These are phyloP conservation scores for Candida andamanensis DNA, from an alignment of 805 yeast genomes.

Conservation along the genomic window DNA sequence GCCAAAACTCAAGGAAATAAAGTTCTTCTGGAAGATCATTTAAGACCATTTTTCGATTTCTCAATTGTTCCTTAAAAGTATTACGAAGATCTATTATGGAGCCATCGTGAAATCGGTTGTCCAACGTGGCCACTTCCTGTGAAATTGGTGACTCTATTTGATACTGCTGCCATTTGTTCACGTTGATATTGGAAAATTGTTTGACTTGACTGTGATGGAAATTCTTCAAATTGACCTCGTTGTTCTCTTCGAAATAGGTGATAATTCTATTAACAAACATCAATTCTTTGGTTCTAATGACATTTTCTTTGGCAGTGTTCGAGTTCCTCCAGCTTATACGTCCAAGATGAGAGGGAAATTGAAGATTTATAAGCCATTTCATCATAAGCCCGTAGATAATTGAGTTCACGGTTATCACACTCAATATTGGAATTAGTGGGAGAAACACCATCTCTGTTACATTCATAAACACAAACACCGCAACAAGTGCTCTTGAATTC, in stretches of 20 bases:
- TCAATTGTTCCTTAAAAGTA: conserved; percentile 20
- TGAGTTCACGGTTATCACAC: conserved; percentile 1
- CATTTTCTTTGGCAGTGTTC: conserved; percentile 20
- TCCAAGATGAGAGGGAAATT: conserved; percentile 13
- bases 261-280: conserved; percentile 28
- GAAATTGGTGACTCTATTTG: conserved; percentile 19
- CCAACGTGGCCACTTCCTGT: neutral
- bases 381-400: neutral
- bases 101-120: neutral
- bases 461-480: conserved; percentile 1
- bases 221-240: conserved; percentile 36
- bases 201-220: conserved; percentile 31
- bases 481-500: neutral
- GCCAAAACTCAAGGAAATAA: conserved; percentile 33
- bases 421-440: neutral
- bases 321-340: conserved; percentile 38
- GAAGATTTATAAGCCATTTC: conserved; percentile 6
- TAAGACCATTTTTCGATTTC: conserved; percentile 28
- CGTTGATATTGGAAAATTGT: conserved; percentile 12
- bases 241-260: conserved; percentile 38
- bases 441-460: conserved; percentile 1
- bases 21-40: conserved; percentile 33
- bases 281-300: conserved; percentile 27
- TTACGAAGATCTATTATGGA: conserved; percentile 10
- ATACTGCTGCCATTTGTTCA: conserved; percentile 17